Base-by-base conservation (phyloP, 2,329 filamentous ascomycete species). In the Dactylonectria macrodidyma region DNA sequence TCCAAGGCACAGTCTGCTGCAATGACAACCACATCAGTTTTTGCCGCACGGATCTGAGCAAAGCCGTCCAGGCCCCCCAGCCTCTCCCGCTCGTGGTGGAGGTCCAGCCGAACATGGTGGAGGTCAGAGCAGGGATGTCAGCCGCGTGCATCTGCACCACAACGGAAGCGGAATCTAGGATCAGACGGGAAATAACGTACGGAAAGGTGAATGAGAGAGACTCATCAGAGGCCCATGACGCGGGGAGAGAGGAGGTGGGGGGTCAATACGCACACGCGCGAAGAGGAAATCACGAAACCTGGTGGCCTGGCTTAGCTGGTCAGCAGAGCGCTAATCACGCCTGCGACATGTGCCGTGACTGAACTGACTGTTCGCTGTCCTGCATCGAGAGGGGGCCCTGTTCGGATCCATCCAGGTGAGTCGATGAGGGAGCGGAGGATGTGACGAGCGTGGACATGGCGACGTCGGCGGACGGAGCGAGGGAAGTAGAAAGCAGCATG, bases 61-160 rank as follows among this genome's bases (percentile, higher is more conserved):
- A 52, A 30, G 26, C 26, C 47, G 55, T 34, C 55, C 55, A 19
- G 36, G 44, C n/a, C 30, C 48, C 48, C 38, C 62, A 59, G 38
- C 56, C 62, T 65, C 55, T 65, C 48, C 56, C 62, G 56, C 55
- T 47, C 41, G 38, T 19, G 46, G 52, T 38, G 52, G 57, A 57
- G 52, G 48, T 36, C 41, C 58, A 70, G 63, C 67, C 38, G 41
- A 59, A 36, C 50, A 8, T 34, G 56, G n/a, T 16, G 24, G 34
- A 24, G 61, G 50, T 33, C 16, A 10, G 33, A 46, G 62, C 62
- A 65, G 62, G 62, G 62, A 56, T 63, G 34, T 26, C 34, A 51
- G 52, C 60, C 33, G 52, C 48, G 44, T 59, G 64, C 72, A 70
- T 62, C 62, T 69, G 71, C 70, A 74, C 66, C 66, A 67, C 62